Percentiles rank a stretch among this genome's conserved stretches.
These are phyloP conservation scores for Cystobasidiaceae sp. DNA, from an alignment of 1,284 basidiomycete genomes.

Conservation along the genomic window DNA sequence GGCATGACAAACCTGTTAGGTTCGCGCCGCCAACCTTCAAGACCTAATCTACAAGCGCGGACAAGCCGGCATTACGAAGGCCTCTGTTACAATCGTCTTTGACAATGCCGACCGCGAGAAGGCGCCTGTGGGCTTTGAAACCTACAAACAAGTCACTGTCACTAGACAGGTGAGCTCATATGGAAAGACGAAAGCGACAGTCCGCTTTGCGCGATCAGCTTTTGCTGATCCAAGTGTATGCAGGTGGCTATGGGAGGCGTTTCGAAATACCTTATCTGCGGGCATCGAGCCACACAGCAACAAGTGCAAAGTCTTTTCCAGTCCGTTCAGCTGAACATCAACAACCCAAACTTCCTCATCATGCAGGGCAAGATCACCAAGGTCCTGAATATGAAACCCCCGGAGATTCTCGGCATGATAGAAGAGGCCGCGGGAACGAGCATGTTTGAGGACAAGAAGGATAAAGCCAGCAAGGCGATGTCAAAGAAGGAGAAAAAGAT, in stretches of 20 bases:
- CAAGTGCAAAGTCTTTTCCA: slow-evolving; percentile 90
- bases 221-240: neutral
- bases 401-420: slow-evolving; percentile 96
- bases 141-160: slow-evolving; percentile 85
- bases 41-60: slow-evolving; percentile 98
- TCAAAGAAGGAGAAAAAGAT: slow-evolving; percentile 96
- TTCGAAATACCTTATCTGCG: slow-evolving; percentile 96
- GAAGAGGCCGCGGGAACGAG: slow-evolving; percentile 97
- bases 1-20: slow-evolving; percentile 52
- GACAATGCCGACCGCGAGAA: slow-evolving; percentile 91
- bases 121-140: slow-evolving; percentile 79
- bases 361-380: slow-evolving; percentile 80
- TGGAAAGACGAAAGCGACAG: neutral
- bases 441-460: slow-evolving; percentile 99
- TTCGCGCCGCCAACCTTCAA: slow-evolving; percentile 91
- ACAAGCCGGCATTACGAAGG: slow-evolving; percentile 93
- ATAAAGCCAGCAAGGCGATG: slow-evolving; percentile 96
- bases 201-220: neutral
- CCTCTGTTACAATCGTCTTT: slow-evolving; percentile 97
- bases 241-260: slow-evolving; percentile 88
- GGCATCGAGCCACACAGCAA: slow-evolving; percentile 87
- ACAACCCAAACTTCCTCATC: slow-evolving; percentile 99
- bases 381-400: slow-evolving; percentile 97
- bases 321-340: slow-evolving; percentile 97
- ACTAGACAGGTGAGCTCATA: slow-evolving; percentile 74